Evolutionary conservation across 257 asterid genomes (phyloP), one percentile per base, ranked within the genome.

Genomic region (Cordia subcordata): DNA sequence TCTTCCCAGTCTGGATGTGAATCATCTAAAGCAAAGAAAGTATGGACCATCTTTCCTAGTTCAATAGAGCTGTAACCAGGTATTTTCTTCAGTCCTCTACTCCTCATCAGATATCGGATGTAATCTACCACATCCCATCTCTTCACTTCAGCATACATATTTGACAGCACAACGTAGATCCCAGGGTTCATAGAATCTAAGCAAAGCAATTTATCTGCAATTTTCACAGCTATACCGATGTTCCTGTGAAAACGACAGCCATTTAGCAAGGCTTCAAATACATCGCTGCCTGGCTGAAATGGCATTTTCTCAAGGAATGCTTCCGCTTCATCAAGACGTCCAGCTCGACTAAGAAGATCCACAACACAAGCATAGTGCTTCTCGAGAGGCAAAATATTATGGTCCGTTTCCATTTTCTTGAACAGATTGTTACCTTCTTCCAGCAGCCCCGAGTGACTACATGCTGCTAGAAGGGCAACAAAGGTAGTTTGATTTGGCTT

Each of bases 51-150:
- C 11, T 79, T 80, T 6, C 78, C 82, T 13, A 65, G 69, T 73
- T 83, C 91, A 18, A 87, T 85, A 94, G 90, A 83, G 71, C 96
- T 90, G 78, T 87, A 83, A 17, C 95, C 95, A 0, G 96, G 94
- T 51, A 81, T 95, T 73, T 91, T 91, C 69, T 65, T 83, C 27
- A 85, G 85, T 51, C 95, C 84, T 80, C 45, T 66, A 27, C 65
- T 77, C 59, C 68, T 87, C 96, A 90, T 90, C 63, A 61, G 79
- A 62, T 64, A 71, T n/a, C 98, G 82, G 33, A 91, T 79, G 58
- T 68, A 75, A n/a, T 65, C 70, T 5, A 87, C 94, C 16, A 76
- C 82, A 44, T 77, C 81, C 98, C 96, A 87, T 1, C 81, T 77
- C 50, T 89, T 94, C 15, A 82, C 86, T 0, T 88, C 75, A 1